Percentiles rank a stretch among this genome's conserved stretches.
phyloP scores from a whole-genome alignment of 106 monocot species.

The Dactylorhiza incarnata region DNA sequence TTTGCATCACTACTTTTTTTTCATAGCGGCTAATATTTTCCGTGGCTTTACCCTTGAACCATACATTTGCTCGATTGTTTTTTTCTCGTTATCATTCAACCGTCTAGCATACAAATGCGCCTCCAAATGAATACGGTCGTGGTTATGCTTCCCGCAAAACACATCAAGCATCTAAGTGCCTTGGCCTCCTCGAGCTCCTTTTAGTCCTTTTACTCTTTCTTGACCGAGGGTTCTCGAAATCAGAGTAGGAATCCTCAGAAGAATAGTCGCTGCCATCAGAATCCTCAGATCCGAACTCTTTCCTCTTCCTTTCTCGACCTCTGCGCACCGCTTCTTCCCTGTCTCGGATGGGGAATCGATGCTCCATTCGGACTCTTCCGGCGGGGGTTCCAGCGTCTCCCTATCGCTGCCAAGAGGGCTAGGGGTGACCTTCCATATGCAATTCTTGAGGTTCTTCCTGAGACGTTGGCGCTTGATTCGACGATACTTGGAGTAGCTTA shows the following conservation, averaged over 20 bases:
- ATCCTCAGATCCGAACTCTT: conserved; percentile 15
- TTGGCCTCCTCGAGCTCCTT: conserved; percentile 19
- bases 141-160: too few relatives aligned
- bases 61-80: too few relatives aligned
- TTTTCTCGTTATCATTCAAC: too few relatives aligned
- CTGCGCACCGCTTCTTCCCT: conserved; percentile 13
- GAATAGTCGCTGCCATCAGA: conserved; percentile 15
- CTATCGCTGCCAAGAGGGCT: conserved; percentile 53
- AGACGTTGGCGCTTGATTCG: conserved; percentile 75
- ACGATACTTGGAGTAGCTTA: too few relatives aligned
- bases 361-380: conserved; percentile 22
- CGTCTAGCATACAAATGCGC: too few relatives aligned
- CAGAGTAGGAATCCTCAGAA: conserved; percentile 15
- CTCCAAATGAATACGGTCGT: too few relatives aligned
- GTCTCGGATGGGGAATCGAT: conserved; percentile 16
- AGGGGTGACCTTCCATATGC: conserved; percentile 77
- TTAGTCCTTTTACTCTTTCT: conserved; percentile 13
- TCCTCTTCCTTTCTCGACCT: conserved; percentile 16
- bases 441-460: conserved; percentile 60
- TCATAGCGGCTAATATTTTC: too few relatives aligned
- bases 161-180: conserved; percentile 24
- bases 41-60: too few relatives aligned
- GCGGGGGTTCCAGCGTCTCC: conserved; percentile 15
- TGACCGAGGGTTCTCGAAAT: conserved; percentile 15
- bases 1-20: too few relatives aligned